Percentiles rank a stretch among this genome's conserved stretches.
These are phyloP conservation scores for Naegleria gruberi DNA, from an alignment of 208 protist species.

Conservation along the genomic window DNA sequence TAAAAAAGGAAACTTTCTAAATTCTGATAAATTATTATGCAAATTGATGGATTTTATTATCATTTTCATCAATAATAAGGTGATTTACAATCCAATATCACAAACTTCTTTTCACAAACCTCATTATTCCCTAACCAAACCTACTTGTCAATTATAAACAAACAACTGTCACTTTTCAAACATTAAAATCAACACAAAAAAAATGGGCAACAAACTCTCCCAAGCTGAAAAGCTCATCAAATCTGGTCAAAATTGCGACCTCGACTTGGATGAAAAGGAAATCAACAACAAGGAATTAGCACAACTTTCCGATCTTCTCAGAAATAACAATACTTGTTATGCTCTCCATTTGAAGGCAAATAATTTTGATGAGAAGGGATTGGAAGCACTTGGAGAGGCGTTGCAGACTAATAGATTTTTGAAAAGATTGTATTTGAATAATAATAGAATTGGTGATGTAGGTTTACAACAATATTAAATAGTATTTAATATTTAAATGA, in stretches of 20 bases:
- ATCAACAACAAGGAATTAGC: background rate
- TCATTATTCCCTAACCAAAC: no score
- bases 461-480: background rate
- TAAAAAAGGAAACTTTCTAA: no score
- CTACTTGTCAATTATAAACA: no score
- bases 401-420: background rate
- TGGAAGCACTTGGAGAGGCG: background rate
- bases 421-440: constrained; percentile 14
- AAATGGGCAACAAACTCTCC: background rate
- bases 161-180: no score
- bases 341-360: background rate
- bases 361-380: background rate
- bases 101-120: no score
- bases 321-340: background rate
- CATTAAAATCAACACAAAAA: no score
- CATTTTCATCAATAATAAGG: no score
- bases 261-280: background rate
- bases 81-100: no score
- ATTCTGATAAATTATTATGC: no score
- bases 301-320: background rate
- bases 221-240: background rate
- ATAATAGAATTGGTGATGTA: constrained; percentile 3
- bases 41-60: no score
- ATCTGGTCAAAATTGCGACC: background rate
- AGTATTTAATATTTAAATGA: background rate